Evolutionary conservation across 2,329 filamentous ascomycete genomes (phyloP), one percentile per base, ranked within the genome.

Genomic region (Venturia nashicola): DNA sequence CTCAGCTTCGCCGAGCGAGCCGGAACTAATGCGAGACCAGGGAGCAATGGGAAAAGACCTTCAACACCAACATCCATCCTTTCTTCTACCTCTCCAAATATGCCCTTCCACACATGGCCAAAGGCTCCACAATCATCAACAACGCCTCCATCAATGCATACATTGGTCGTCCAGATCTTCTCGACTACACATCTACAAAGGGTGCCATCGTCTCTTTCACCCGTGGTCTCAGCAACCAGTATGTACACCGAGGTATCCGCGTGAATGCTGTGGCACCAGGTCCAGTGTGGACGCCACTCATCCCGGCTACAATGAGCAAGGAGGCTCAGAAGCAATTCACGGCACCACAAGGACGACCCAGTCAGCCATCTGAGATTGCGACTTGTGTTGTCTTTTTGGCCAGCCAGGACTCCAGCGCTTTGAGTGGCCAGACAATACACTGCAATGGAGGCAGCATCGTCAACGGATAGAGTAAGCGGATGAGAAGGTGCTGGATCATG

Each of bases 121-220:
- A 75, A n/a, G 90, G 90, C 43, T 82, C 84, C 64, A 86, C 84
- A 34, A 91, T 95, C 73, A 91, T 95, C 81, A 94, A 93, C 78
- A 91, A 90, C 72, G 86, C 89, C 55, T 91, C 88, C 40, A 86
- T 94, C 72, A 93, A 93, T 73, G 88, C 86, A 34, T 94, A 93
- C 76, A 83, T 91, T 65, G 90, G 90, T 46, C 87, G 89, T 1
- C 76, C 80, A 48, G 54, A 69, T 0, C 82, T 83, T 66, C 73
- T 81, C 14, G 74, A 83, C 11, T 86, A 86, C 70, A 76, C 75
- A 14, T 74, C 78, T 0, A 82, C 80, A 57, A 86, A 86, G 69
- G 83, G 82, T 59, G 81, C 83, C 12, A 77, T 86, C 54, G 82
- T 86, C 70, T 81, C 84, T 70, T 79, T 86, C 74, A 79, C 79